Evolutionary conservation across 2,329 filamentous ascomycete species (phyloP).

Genomic region (Hypoxylon sp.): DNA sequence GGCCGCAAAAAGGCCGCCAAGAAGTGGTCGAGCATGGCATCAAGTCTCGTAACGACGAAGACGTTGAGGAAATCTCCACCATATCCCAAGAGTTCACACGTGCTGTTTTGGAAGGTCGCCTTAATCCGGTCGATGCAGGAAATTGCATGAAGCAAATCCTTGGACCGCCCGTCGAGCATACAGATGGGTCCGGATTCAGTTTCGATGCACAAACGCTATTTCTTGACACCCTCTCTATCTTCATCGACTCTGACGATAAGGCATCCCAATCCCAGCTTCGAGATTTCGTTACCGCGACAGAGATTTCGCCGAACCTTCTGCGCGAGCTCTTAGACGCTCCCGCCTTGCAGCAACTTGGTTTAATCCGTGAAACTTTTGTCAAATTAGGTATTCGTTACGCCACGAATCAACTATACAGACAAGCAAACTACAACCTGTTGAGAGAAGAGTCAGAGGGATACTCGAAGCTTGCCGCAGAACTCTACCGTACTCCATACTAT

Average conservation of each 20-base stretch:
- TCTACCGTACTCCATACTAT: constrained; percentile 82
- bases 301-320: constrained; percentile 78
- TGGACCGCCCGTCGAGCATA: constrained; percentile 65
- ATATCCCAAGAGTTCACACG: constrained; percentile 89
- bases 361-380: constrained; percentile 88
- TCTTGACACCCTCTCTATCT: constrained; percentile 84
- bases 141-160: constrained; percentile 80
- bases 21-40: constrained; percentile 75
- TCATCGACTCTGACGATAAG: constrained; percentile 77
- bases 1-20: constrained; percentile 76
- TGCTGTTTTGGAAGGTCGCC: constrained; percentile 76
- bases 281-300: constrained; percentile 78
- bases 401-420: constrained; percentile 92
- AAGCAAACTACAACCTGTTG: constrained; percentile 95
- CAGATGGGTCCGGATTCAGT: constrained; percentile 58
- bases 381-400: constrained; percentile 88
- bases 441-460: constrained; percentile 97
- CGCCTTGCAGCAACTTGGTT: constrained; percentile 78
- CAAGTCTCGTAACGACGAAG: constrained; percentile 74
- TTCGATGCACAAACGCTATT: constrained; percentile 79
- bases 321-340: constrained; percentile 86
- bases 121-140: constrained; percentile 78
- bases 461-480: constrained; percentile 93
- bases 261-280: constrained; percentile 67
- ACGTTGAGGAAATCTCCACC: constrained; percentile 75